Conservation (phyloP, 2,329 filamentous ascomycete species). For the Talaromyces rugulosus region DNA sequence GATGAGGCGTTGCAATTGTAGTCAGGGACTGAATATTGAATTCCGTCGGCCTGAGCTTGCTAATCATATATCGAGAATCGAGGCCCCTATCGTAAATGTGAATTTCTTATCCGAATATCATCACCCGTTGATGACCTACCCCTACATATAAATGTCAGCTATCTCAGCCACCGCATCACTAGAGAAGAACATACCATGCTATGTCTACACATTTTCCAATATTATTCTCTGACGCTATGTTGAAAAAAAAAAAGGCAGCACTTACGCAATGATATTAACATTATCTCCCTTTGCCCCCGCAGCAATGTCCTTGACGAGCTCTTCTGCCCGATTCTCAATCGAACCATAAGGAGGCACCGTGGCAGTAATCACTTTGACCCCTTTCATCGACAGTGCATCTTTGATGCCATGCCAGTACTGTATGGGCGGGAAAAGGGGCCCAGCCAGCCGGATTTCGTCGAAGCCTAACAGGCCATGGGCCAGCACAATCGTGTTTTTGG, state of each 20-base stretch:
- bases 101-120: background rate
- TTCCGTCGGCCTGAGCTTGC: conserved; percentile 52
- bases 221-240: background rate
- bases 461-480: conserved; percentile 65
- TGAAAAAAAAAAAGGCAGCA: conserved; percentile 12
- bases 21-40: conserved; percentile 73
- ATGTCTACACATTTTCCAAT: conserved; percentile 29
- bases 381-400: conserved; percentile 51
- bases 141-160: conserved; percentile 19
- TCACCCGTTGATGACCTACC: conserved; percentile 22
- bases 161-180: background rate
- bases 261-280: conserved; percentile 63
- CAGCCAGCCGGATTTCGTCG: conserved; percentile 56
- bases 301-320: conserved; percentile 51
- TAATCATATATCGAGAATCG: conserved; percentile 63
- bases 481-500: conserved; percentile 57
- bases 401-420: conserved; percentile 63
- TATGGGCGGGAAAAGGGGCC: conserved; percentile 52
- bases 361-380: conserved; percentile 58
- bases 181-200: conserved; percentile 41
- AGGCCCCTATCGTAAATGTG: conserved; percentile 48
- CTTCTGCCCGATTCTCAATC: conserved; percentile 55
- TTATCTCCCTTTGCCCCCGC: conserved; percentile 51
- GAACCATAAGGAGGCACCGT: conserved; percentile 56
- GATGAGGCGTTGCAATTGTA: conserved; percentile 59